Base-by-base conservation (phyloP, 2,329 filamentous ascomycete genomes). In the Tolypocladium album region DNA sequence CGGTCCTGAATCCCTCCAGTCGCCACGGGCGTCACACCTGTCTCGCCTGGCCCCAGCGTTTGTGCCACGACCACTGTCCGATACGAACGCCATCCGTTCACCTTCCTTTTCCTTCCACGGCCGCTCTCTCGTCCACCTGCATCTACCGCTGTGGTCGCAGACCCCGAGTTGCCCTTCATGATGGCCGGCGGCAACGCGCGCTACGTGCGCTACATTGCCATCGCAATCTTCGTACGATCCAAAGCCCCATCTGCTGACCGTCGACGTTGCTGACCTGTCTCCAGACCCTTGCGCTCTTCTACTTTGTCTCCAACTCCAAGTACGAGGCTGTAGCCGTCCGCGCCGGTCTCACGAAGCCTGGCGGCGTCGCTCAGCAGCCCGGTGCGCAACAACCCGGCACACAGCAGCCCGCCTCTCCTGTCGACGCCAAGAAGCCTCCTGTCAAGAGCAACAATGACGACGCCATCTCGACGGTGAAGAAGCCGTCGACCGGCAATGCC, bases 191-290 rank as follows among this genome's bases (percentile, higher is more conserved):
- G 86, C 72, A 86, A 84, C 66, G 85, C 87, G 75, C 87, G 89
- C 76, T 90, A 91, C 70, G 77, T 87, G 80, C 84, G 85, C 80
- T 88, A 87, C 75, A 81, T 96, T 72, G 81, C 94, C 71, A 86
- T 96, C 70, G 89, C 91, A 61, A 82, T 92, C 70, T 88, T 96
- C 71, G 92, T 96, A 83, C 71, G 88, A 81, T 53, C 43, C 42
- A 47, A 12, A 11, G 39, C 24, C 24, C n/a, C 24, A 24, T 56
- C 3, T 9, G 17, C 12, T 40, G 34, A 34, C 55, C 36, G 39
- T 15, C 7, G 3, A 8, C 13, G 22, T 24, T 36, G 57, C 67
- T 68, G 57, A 69, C 64, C 43, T 43, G 42, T 12, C 11, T 85
- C 11, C 20, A 86, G 84, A 77, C 85, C 60, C 75, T 95, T 64